Conservation (phyloP, 1,139 yeast species). For the Trichomonascaceae sp. region DNA sequence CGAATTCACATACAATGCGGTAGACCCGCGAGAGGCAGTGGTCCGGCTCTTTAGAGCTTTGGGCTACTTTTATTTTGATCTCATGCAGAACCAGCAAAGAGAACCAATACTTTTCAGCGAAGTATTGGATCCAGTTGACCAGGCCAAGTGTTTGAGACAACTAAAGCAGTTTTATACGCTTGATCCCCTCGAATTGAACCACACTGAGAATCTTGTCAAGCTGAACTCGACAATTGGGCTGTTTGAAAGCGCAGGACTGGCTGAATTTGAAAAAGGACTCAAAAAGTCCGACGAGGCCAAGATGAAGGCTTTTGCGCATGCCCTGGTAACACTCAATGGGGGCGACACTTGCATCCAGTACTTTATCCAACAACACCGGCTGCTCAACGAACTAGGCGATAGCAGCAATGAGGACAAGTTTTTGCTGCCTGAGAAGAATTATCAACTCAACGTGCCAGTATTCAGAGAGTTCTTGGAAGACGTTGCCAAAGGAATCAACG, state of each 20-base stretch:
- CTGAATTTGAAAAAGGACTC: conserved; percentile 52
- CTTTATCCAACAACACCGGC: conserved; percentile 35
- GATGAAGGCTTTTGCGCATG: conserved; percentile 25
- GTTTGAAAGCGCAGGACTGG: conserved; percentile 57
- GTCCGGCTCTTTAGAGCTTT: conserved; percentile 13
- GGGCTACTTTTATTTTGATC: conserved; percentile 19
- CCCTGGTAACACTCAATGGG: conserved; percentile 27
- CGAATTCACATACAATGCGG: conserved; percentile 9
- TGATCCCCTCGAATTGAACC: conserved; percentile 27
- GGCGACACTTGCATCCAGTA: conserved; percentile 34
- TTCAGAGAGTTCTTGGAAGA: conserved; percentile 20
- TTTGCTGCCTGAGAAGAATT: conserved; percentile 16
- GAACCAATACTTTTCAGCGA: conserved; percentile 15
- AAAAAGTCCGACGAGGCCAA: conserved; percentile 36
- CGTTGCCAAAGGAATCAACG: conserved; percentile 25
- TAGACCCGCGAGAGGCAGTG: conserved; percentile 12
- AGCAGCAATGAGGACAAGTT: conserved; percentile 3
- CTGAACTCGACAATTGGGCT: conserved; percentile 50
- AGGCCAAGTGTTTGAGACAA: conserved; percentile 19
- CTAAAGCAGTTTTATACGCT: conserved; percentile 26
- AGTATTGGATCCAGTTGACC: conserved; percentile 17
- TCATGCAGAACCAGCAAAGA: conserved; percentile 12
- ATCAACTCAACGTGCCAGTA: conserved; percentile 9
- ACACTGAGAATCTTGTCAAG: conserved; percentile 32
- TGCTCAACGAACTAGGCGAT: conserved; percentile 15